Evolutionary conservation across 2,329 filamentous ascomycete genomes (phyloP), one percentile per base, ranked within the genome.

Genomic region (Rutstroemia sp.): DNA sequence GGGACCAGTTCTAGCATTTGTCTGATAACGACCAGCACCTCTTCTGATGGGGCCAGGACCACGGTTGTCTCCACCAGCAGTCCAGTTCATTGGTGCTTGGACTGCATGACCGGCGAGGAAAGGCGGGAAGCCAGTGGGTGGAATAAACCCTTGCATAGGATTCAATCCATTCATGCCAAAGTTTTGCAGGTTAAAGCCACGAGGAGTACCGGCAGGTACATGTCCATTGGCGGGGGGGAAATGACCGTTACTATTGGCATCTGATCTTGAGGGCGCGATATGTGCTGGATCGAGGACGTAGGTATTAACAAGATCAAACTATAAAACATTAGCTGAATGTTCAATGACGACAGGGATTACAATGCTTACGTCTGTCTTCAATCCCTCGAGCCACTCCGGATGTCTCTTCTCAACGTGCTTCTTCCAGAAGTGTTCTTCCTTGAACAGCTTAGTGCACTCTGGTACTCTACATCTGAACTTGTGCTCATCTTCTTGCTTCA

Each of bases 331-430:
- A 46, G 42, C 42, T 10, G 30, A 12, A 5, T 34, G 30, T 42
- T 42, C 39, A 42, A n/a, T 5, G 16, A 42, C 18, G 6, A n/a
- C 16, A 42, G 16, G 39, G 39, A 42, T 8, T 19, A 8, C 16
- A 46, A 54, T 38, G 77, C 85, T 77, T 78, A 95, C 92, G 75
- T 96, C 92, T 69, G 87, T 85, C 70, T 86, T 87, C 62, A 96
- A 75, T 53, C 77, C 81, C 37, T 92, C 86, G 46, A 88, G 80
- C 88, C 92, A 99, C 54, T 97, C 92, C 0, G 81, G 71, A 71
- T 99, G 94, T 57, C 95, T 85, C 75, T 99, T 99, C 73, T 97
- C 92, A 16, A 97, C 86, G 67, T 99, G 94, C 77, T 99, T 99
- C 67, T 85, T 86, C 92, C 95, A 99, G 71, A 99, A 99, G 65